phyloP scores from a whole-genome alignment of 306 rosid species.

The Vicia villosa region DNA sequence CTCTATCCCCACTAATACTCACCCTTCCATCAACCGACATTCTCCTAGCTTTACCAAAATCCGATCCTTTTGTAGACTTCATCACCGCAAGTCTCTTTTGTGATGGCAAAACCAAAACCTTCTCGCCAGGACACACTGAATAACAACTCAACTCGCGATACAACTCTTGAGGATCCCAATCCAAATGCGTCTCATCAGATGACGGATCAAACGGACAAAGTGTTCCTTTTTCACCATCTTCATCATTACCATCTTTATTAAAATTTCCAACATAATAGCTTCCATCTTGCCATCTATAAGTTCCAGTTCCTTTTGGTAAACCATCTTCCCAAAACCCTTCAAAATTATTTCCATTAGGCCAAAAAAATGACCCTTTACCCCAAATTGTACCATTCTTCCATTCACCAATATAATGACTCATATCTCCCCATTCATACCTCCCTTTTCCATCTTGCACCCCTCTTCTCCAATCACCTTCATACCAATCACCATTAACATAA shows the following conservation, averaged over 20 bases:
- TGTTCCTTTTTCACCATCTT: constrained; percentile 67
- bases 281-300: constrained; percentile 72
- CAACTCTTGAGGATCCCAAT: constrained; percentile 82
- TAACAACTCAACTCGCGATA: constrained; percentile 52
- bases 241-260: constrained; percentile 49
- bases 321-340: constrained; percentile 86
- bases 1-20: constrained; percentile 59
- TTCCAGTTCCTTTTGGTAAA: constrained; percentile 73
- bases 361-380: constrained; percentile 72
- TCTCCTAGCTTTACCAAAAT: constrained; percentile 53
- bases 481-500: constrained; percentile 68
- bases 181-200: constrained; percentile 33
- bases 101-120: constrained; percentile 71
- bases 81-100: constrained; percentile 85
- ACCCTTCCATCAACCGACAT: constrained; percentile 77
- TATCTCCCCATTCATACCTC: constrained; percentile 76
- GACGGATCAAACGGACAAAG: constrained; percentile 48
- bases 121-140: constrained; percentile 63
- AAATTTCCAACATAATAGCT: constrained; percentile 72
- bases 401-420: constrained; percentile 69
- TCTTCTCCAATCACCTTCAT: constrained; percentile 80
- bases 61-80: constrained; percentile 66
- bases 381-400: constrained; percentile 78
- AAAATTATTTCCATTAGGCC: constrained; percentile 68
- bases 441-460: constrained; percentile 80